These are phyloP conservation scores for Elsinoe necatrix DNA, from an alignment of 2,329 filamentous ascomycete genomes.

Conservation along the genomic window DNA sequence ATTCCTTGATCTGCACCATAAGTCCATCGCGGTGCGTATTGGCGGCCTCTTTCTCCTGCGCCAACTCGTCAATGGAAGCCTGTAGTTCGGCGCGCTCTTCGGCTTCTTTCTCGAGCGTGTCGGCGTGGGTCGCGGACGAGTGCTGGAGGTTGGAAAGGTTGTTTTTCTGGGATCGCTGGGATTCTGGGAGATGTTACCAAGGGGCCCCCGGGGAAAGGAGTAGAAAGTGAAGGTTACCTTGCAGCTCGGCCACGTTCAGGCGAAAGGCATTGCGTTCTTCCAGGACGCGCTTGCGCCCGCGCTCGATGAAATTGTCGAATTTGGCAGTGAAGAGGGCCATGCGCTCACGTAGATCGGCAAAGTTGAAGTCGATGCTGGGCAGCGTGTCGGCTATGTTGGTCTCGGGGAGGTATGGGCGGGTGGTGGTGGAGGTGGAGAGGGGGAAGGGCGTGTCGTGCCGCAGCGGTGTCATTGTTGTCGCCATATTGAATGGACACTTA, in stretches of 20 bases:
- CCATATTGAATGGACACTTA: conserved; percentile 20
- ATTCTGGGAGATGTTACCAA: conserved; percentile 50
- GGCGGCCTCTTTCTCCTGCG: conserved; percentile 47
- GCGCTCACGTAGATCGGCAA: conserved; percentile 87
- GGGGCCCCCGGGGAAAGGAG: conserved; percentile 9
- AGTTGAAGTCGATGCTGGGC: conserved; percentile 88
- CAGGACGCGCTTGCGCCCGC: conserved; percentile 76
- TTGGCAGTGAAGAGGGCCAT: conserved; percentile 86
- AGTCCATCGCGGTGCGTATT: conserved; percentile 48
- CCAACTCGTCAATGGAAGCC: conserved; percentile 49
- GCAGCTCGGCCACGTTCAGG: conserved; percentile 78
- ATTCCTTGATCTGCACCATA: conserved; percentile 51
- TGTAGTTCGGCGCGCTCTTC: conserved; percentile 62
- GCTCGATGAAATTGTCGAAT: conserved; percentile 92
- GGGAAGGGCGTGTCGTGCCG: conserved; percentile 58
- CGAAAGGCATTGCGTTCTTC: conserved; percentile 93
- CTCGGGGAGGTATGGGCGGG: conserved; percentile 46
- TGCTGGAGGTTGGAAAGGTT: conserved; percentile 75
- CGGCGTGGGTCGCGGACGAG: conserved; percentile 61
- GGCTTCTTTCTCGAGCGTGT: conserved; percentile 67
- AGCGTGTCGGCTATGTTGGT: conserved; percentile 67
- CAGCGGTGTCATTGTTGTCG: conserved; percentile 31
- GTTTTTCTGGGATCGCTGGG: conserved; percentile 79
- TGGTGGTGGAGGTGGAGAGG: conserved; percentile 46
- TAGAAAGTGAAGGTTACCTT: conserved; percentile 51